phyloP scores from a whole-genome alignment of 2,329 filamentous ascomycete species.

The Cladosporium oxysporum region DNA sequence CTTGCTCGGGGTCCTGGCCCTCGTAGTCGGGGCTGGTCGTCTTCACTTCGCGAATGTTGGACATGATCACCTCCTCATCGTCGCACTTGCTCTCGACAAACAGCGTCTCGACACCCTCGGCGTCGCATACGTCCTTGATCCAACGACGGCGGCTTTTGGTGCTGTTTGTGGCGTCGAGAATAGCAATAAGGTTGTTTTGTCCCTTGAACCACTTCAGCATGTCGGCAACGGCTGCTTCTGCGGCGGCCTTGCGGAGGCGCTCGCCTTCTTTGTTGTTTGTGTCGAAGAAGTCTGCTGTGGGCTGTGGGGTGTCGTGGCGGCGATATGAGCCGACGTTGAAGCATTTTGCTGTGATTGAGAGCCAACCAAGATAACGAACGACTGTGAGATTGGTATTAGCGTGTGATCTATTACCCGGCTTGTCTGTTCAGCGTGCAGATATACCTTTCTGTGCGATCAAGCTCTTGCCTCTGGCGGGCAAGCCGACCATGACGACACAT shows the following conservation, averaged over 20 bases:
- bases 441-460: conserved; percentile 83
- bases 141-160: conserved; percentile 86
- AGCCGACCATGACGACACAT: conserved; percentile 97
- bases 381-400: conserved; percentile 55
- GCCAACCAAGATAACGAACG: conserved; percentile 92
- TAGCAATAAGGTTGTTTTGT: conserved; percentile 79
- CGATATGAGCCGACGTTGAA: conserved; percentile 99
- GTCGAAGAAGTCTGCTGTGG: conserved; percentile 93
- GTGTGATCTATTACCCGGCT: background rate
- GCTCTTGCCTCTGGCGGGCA: conserved; percentile 94
- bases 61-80: conserved; percentile 94
- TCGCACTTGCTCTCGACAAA: conserved; percentile 98
- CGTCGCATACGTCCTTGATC: conserved; percentile 79
- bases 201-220: conserved; percentile 91
- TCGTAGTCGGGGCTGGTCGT: conserved; percentile 92
- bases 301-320: conserved; percentile 84
- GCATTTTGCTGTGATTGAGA: conserved; percentile 87
- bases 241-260: conserved; percentile 80
- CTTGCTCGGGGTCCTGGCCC: conserved; percentile 89
- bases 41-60: conserved; percentile 90
- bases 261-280: conserved; percentile 87
- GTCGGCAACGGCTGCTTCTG: conserved; percentile 86
- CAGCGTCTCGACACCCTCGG: conserved; percentile 76
- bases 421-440: background rate
- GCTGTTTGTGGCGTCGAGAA: conserved; percentile 95